Base-by-base conservation (phyloP, 2,329 filamentous ascomycete genomes). In the Arthrobotrys sinensis region DNA sequence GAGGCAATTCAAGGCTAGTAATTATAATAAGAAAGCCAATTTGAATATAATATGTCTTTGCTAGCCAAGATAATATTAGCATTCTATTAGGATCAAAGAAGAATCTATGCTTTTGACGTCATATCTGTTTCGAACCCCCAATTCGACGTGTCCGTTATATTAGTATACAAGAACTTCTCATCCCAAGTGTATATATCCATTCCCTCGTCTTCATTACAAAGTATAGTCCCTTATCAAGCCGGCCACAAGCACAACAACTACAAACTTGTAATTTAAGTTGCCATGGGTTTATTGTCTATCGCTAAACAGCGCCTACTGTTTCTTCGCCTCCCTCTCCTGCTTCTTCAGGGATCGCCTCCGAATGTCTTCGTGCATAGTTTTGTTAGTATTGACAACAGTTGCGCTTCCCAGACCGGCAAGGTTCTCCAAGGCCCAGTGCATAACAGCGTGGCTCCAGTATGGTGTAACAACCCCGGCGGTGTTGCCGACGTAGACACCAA, bases 371-470 rank as follows among this genome's bases (percentile, higher is more conserved):
- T 97, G 94, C 91, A 96, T 94, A 38, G 84, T 85, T 84, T 86
- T 87, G 82, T 92, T 93, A 81, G 89, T 85, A 11, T 86, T 85
- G 53, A 92, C 84, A n/a, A 90, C 86, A 40, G 88, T 83, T 32
- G 85, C 84, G 81, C 86, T 88, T 84, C 89, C 89, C 48, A 89
- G 85, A 0, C 90, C 90, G 43, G 88, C 84, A 63, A 91, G 86
- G 36, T 86, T 88, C 70, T 87, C 87, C 67, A 97, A 86, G 71
- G 90, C 89, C 91, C 93, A 97, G 80, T 95, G 91, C 90, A 97
- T 92, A 67, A 96, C 83, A 0, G 91, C 93, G 85, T 99, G 96
- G 80, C 89, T 92, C 94, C 94, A 98, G 87, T 91, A 97, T 0
- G 96, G 96, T 1, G 94, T 96, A 72, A 93, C 92, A 11, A 89